Evolutionary conservation across 2,329 filamentous ascomycete genomes (phyloP), one percentile per base, ranked within the genome.

Genomic region (Monosporascus sp.): DNA sequence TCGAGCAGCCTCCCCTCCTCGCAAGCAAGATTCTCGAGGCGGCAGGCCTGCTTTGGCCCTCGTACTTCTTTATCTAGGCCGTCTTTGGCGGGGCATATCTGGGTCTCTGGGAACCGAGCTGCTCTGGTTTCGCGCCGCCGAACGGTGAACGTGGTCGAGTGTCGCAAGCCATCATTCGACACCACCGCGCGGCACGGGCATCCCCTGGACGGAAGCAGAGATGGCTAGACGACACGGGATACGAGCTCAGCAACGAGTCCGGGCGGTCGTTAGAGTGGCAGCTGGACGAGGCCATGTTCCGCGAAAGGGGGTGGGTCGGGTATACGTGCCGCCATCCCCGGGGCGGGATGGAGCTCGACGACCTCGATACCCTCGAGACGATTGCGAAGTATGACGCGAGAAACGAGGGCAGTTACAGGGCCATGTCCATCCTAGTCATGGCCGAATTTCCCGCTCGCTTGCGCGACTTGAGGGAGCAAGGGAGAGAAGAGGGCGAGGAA

Each of bases 251-350:
- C 27, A 47, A 48, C 7, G 56, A 58, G 20, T 20, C 66, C 22
- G 51, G 63, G 7, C 50, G 50, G 9, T 56, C 61, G 7, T 31
- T 70, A 7, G 56, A 53, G n/a, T 71, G 69, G 69, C 62, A 66
- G 50, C 55, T 71, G 7, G 68, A 70, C 49, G 47, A 48, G 8
- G 58, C 62, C 11, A 69, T 71, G 52, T 66, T 68, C 26, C 38
- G 27, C 8, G 47, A 59, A 36, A 60, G 56, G 38, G 68, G 67
- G 2, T 69, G 68, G 68, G 63, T 62, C 14, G 68, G 68, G 11
- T 70, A 70, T 38, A 70, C 68, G 1, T 70, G 67, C 26, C 64
- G 66, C 1, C 68, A 70, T 40, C 64, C 64, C 20, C 57, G 62
- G 31, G 49, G 54, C 31, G 57, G 54, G 2, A 7, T 61, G 43